These are phyloP conservation scores for Dioszegia crocea DNA, from an alignment of 768 basidiomycete species.

Conservation along the genomic window DNA sequence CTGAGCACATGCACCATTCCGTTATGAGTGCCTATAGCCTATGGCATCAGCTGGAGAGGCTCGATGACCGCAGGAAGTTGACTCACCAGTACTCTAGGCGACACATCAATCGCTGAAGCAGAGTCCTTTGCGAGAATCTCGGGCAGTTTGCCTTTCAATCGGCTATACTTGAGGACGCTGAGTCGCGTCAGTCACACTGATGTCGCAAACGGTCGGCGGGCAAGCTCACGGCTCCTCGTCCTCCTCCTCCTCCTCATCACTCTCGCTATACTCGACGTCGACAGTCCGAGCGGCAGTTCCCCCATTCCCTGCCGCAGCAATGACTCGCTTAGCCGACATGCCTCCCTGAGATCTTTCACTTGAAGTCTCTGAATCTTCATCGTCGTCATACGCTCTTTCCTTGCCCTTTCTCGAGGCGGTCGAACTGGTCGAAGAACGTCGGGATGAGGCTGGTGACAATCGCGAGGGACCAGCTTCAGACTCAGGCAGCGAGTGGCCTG, in stretches of 20 bases:
- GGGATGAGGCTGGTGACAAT: neutral
- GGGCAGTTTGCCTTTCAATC: slow-evolving; percentile 65
- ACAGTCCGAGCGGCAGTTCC: neutral
- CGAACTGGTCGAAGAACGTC: slow-evolving; percentile 6
- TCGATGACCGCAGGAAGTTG: neutral
- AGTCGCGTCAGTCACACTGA: neutral
- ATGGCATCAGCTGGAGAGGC: slow-evolving; percentile 7
- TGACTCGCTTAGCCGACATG: neutral
- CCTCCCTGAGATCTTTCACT: neutral
- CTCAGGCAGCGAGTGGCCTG: neutral
- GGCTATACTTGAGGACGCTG: slow-evolving; percentile 75
- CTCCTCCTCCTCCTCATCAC: slow-evolving; percentile 22
- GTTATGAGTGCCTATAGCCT: slow-evolving; percentile 89
- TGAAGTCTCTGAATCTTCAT: neutral
- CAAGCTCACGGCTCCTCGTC: slow-evolving; percentile 65
- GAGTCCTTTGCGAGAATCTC: slow-evolving; percentile 85
- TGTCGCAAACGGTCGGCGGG: neutral
- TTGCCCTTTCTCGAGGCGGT: slow-evolving; percentile 22
- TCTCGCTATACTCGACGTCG: slow-evolving; percentile 18
- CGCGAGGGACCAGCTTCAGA: slow-evolving; percentile 1
- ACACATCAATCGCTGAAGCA: slow-evolving; percentile 73
- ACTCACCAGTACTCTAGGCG: slow-evolving; percentile 66
- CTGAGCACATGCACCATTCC: slow-evolving; percentile 87
- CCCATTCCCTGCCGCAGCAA: neutral
- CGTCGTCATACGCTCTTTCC: slow-evolving; percentile 9